These are phyloP conservation scores for Hyaloscypha hepaticicola DNA, from an alignment of 495 filamentous ascomycete species.

Conservation along the genomic window DNA sequence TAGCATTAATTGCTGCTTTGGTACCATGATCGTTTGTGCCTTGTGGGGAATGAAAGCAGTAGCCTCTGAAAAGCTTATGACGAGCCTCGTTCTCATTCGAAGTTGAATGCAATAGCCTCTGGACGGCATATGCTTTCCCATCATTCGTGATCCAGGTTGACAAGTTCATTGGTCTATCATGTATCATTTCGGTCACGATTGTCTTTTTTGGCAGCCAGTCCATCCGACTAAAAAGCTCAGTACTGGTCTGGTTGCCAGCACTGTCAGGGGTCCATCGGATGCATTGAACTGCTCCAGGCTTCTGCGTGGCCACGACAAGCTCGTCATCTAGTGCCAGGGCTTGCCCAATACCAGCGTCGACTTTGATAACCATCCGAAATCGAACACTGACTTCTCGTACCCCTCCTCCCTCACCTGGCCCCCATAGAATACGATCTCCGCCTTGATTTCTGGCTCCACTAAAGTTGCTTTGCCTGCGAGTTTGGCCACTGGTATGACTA, in stretches of 20 bases:
- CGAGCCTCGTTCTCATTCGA: slow-evolving; percentile 34
- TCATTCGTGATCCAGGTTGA: slow-evolving; percentile 91
- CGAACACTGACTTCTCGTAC: slow-evolving; percentile 83
- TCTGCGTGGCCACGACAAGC: slow-evolving; percentile 88
- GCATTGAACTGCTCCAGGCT: slow-evolving; percentile 92
- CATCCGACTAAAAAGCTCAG: slow-evolving; percentile 87
- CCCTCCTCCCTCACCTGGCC: slow-evolving; percentile 71
- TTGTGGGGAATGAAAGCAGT: slow-evolving; percentile 82
- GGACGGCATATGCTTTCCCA: slow-evolving; percentile 89
- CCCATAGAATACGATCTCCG: slow-evolving; percentile 55
- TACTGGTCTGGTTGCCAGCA: slow-evolving; percentile 79
- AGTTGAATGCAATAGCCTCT: slow-evolving; percentile 51
- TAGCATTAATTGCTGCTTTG: slow-evolving; percentile 82
- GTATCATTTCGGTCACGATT: slow-evolving; percentile 80
- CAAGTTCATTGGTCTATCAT: slow-evolving; percentile 96
- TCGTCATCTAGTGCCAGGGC: slow-evolving; percentile 92
- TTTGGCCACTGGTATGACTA: slow-evolving; percentile 61
- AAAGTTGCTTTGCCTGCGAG: slow-evolving; percentile 69
- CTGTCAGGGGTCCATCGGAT: slow-evolving; percentile 90
- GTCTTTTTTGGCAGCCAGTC: slow-evolving; percentile 76
- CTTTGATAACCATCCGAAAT: slow-evolving; percentile 97
- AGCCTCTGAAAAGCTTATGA: slow-evolving; percentile 79
- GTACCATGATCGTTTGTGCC: slow-evolving; percentile 57
- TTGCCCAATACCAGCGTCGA: slow-evolving; percentile 88
- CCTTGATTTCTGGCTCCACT: slow-evolving; percentile 56